Evolutionary conservation across 345 rosid species (phyloP), one percentile per base, ranked within the genome.

Genomic region (Salix exigua): DNA sequence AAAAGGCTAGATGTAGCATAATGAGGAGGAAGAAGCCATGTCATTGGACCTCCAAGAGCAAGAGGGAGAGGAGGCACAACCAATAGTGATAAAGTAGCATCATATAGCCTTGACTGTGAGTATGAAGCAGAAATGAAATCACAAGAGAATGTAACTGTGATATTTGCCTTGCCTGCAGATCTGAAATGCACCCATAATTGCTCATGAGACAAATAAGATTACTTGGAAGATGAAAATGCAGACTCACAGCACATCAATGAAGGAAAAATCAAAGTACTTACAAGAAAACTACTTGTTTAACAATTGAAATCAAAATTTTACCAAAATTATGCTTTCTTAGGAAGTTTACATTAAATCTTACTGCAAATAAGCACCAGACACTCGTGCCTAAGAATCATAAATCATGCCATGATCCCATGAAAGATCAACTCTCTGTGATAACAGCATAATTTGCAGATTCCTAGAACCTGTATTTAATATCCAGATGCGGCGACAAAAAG

Each of bases 11-110:
- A 92, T 79, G 97, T 86, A 28, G 88, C 71, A 83, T 92, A 94
- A 73, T 85, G 85, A 28, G 98, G 95, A 50, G 98, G 98, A 74
- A 94, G 91, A 83, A 92, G 69, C 98, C 98, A 92, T 77, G 98
- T 91, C 74, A 90, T 83, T 68, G 93, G 94, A 76, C 73, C 85
- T 72, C 98, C 98, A 73, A 89, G 98, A 48, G 94, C 86, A 81
- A 94, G 91, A 73, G 97, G 98, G 77, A 92, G 92, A 84, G 86
- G 88, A 76, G 98, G 86, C 78, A 90, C 90, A 85, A 92, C 97
- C 17, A 84, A 83, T 75, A 94, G 70, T 33, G 82, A 80, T 62
- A 85, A 19, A 37, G 92, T 88, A 72, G 97, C 91, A 81, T 83
- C 82, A 72, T 94, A 94, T 64, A 83, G 72, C 87, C 87, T 92